These are phyloP conservation scores for Xerocomellus chrysenteron DNA, from an alignment of 768 basidiomycete species.

Conservation along the genomic window DNA sequence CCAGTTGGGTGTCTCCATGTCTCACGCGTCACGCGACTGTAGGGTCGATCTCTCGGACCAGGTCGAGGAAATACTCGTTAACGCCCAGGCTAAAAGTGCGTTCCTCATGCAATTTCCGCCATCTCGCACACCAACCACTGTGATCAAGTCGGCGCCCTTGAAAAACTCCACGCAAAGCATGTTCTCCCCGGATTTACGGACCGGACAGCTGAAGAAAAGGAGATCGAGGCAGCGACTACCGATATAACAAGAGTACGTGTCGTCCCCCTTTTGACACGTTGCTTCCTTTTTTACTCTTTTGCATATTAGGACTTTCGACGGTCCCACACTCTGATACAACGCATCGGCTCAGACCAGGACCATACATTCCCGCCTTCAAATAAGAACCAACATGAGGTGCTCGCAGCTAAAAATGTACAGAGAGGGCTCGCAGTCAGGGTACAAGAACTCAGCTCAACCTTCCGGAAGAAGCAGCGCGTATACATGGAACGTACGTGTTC, in stretches of 20 bases:
- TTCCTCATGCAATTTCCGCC: slow-evolving; percentile 11
- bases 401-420: slow-evolving; percentile 91
- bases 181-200: slow-evolving; percentile 96
- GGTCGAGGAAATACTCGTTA: slow-evolving; percentile 74
- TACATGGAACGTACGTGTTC: slow-evolving; percentile 91
- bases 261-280: slow-evolving; percentile 5
- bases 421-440: slow-evolving; percentile 94
- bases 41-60: slow-evolving; percentile 95
- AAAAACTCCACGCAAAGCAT: slow-evolving; percentile 95
- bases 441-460: slow-evolving; percentile 87
- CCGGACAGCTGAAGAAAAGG: slow-evolving; percentile 88
- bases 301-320: slow-evolving; percentile 36
- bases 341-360: slow-evolving; percentile 56
- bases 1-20: neutral
- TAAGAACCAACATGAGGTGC: slow-evolving; percentile 48
- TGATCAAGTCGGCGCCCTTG: slow-evolving; percentile 73
- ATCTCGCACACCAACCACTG: slow-evolving; percentile 14
- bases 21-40: slow-evolving; percentile 19
- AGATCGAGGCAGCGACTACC: slow-evolving; percentile 83
- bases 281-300: slow-evolving; percentile 6
- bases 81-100: slow-evolving; percentile 77
- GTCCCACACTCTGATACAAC: slow-evolving; percentile 57
- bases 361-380: slow-evolving; percentile 65
- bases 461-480: slow-evolving; percentile 96
- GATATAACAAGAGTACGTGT: slow-evolving; percentile 80